Base-by-base conservation (phyloP, 1,284 basidiomycete species). In the Microbotryum lychnidis-dioicae region DNA sequence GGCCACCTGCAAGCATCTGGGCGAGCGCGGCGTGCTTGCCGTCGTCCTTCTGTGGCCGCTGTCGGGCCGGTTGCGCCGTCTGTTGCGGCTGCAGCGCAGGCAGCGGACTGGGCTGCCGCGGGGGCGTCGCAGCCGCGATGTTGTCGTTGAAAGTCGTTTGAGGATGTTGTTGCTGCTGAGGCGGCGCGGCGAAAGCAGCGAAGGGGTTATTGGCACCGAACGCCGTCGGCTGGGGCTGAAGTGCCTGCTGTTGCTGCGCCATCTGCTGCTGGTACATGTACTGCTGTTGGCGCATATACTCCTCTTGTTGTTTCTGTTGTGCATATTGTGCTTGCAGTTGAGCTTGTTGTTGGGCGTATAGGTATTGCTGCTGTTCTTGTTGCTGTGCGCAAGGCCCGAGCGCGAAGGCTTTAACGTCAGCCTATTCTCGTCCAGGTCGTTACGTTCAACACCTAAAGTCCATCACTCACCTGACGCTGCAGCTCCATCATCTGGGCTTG, bases 131-230 rank as follows among this genome's bases (percentile, higher is more conserved):
- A 55, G 56, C 21, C 62, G 58, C 51, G 29, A 56, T 53, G 61
- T 47, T 59, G 54, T 33, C 33, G 4, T 47, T 52, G 12, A 49
- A 57, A 20, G 49, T 45, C 20, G 60, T 27, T 44, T 56, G 69
- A 52, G 60, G 70, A 51, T 46, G 53, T 29, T 53, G 66, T 21
- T 27, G 48, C 29, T 23, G 53, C 57, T 49, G 61, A 20, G 67
- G 63, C 10, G 70, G 66, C 4, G 68, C 56, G 29, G 71, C 68
- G 61, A 72, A 70, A 25, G 68, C 68, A 1, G 87, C 87, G 72
- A 96, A 97, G 0, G 93, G 93, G 75, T 97, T 97, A 80, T 97
- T 97, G 50, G 90, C 89, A 18, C 91, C 91, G 68, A 82, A 82
- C 6, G 79, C 79, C 2, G 82, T 84, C 23, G 77, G 79, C 67